These are phyloP conservation scores for Hypoxylon trugodes DNA, from an alignment of 495 filamentous ascomycete genomes.

Conservation along the genomic window DNA sequence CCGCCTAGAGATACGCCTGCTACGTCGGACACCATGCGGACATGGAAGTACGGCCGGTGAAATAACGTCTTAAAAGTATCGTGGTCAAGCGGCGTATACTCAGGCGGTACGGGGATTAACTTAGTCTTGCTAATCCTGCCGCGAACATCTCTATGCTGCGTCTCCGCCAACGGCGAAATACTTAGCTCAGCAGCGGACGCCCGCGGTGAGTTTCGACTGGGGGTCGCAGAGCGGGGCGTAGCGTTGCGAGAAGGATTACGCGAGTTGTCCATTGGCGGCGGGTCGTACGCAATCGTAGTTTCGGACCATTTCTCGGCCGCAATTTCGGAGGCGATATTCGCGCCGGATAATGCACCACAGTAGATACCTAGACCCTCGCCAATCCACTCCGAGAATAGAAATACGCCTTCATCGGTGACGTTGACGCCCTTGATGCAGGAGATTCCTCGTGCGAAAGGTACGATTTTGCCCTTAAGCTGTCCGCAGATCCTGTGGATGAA, in stretches of 20 bases:
- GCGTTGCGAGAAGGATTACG: slow-evolving; percentile 73
- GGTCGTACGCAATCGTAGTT: slow-evolving; percentile 96
- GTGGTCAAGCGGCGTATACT: slow-evolving; percentile 86
- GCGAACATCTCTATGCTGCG: slow-evolving; percentile 69
- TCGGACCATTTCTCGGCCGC: slow-evolving; percentile 95
- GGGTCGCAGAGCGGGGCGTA: slow-evolving; percentile 68
- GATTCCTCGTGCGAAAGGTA: slow-evolving; percentile 91
- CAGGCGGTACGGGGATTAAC: slow-evolving; percentile 75
- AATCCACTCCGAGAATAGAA: slow-evolving; percentile 94
- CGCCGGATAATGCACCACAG: slow-evolving; percentile 93
- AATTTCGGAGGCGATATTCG: slow-evolving; percentile 96
- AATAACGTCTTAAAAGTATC: slow-evolving; percentile 81
- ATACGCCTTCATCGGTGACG: slow-evolving; percentile 81
- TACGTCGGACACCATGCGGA: slow-evolving; percentile 88
- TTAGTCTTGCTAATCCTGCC: slow-evolving; percentile 69
- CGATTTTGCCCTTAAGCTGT: slow-evolving; percentile 84
- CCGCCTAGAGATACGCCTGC: slow-evolving; percentile 95
- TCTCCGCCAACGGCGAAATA: slow-evolving; percentile 52
- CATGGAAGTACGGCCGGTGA: slow-evolving; percentile 97
- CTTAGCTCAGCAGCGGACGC: slow-evolving; percentile 66
- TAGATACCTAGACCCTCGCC: slow-evolving; percentile 91
- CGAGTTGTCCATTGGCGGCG: slow-evolving; percentile 80
- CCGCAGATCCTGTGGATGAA: slow-evolving; percentile 91
- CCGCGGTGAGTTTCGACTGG: slow-evolving; percentile 40
- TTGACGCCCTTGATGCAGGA: slow-evolving; percentile 99